Percentiles rank a stretch among this genome's conserved stretches.
These are phyloP conservation scores for Kwoniella newhampshirensis DNA, from an alignment of 768 basidiomycete species.

Conservation along the genomic window DNA sequence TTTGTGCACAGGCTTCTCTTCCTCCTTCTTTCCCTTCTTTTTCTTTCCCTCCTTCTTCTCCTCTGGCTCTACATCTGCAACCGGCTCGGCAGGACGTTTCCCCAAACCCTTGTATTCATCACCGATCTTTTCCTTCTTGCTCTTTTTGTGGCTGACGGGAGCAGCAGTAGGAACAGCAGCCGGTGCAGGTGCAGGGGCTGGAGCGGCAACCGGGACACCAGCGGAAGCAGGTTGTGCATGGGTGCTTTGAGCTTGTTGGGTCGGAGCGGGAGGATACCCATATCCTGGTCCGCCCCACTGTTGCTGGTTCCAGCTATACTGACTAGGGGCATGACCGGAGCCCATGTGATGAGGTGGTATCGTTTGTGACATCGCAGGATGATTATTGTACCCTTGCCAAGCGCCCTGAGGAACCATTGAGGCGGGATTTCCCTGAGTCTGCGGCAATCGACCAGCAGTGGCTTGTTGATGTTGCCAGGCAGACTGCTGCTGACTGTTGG, in stretches of 20 bases:
- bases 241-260: slow-evolving; percentile 10
- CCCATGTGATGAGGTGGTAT: slow-evolving; percentile 26
- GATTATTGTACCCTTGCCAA: slow-evolving; percentile 19
- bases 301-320: slow-evolving; percentile 28
- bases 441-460: slow-evolving; percentile 7
- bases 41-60: slow-evolving; percentile 26
- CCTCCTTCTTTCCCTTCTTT: slow-evolving; percentile 33
- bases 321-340: slow-evolving; percentile 6
- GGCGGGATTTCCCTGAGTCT: slow-evolving; percentile 2
- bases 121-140: slow-evolving; percentile 28
- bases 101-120: slow-evolving; percentile 36
- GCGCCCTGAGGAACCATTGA: slow-evolving; percentile 16
- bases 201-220: slow-evolving; percentile 9
- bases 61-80: slow-evolving; percentile 22
- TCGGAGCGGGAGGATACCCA: slow-evolving; percentile 25
- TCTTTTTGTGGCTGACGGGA: slow-evolving; percentile 22
- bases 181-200: slow-evolving; percentile 1
- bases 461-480: slow-evolving; percentile 8
- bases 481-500: slow-evolving; percentile 1
- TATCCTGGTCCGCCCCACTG: slow-evolving; percentile 21
- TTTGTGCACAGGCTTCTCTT: slow-evolving; percentile 29
- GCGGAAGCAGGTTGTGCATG: slow-evolving; percentile 15
- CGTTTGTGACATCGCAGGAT: slow-evolving; percentile 20
- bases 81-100: slow-evolving; percentile 39
- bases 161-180: slow-evolving; percentile 4